phyloP scores from a whole-genome alignment of 2,329 filamentous ascomycete genomes.

The Nannizziopsis barbatae region DNA sequence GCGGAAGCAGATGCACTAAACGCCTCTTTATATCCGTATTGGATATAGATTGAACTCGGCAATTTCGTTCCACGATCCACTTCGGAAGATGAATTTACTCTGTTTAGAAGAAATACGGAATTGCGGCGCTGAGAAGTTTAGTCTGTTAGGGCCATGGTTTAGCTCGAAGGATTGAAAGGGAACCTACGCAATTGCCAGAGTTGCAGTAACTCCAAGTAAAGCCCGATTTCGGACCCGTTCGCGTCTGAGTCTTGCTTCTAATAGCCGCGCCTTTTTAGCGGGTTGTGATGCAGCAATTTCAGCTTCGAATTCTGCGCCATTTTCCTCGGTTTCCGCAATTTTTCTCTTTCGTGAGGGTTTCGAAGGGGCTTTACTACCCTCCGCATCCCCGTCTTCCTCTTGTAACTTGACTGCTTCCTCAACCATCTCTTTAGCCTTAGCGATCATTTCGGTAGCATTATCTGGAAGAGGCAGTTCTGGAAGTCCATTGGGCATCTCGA shows the following conservation, averaged over 20 bases:
- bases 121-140: constrained; percentile 29
- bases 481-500: constrained; percentile 60
- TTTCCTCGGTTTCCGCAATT: constrained; percentile 51
- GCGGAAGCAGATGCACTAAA: not conserved
- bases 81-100: not conserved
- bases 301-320: constrained; percentile 31
- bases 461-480: constrained; percentile 61
- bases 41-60: no score
- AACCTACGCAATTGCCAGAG: constrained; percentile 81
- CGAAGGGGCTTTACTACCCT: constrained; percentile 19
- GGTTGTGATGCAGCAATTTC: constrained; percentile 36
- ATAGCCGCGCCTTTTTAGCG: constrained; percentile 57
- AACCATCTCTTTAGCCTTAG: constrained; percentile 80
- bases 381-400: constrained; percentile 30
- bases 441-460: constrained; percentile 72
- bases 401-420: constrained; percentile 50
- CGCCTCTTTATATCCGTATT: not conserved
- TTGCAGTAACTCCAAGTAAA: constrained; percentile 73
- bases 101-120: constrained; percentile 38
- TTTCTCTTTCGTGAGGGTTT: constrained; percentile 55
- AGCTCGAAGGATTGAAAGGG: not conserved
- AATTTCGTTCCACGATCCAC: not conserved
- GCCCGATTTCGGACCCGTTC: constrained; percentile 79
- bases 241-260: constrained; percentile 70
- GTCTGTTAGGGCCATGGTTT: constrained; percentile 5